Percentiles rank a stretch among this genome's conserved stretches.
These are phyloP conservation scores for Hura crepitans DNA, from an alignment of 441 rosid genomes.

Conservation along the genomic window DNA sequence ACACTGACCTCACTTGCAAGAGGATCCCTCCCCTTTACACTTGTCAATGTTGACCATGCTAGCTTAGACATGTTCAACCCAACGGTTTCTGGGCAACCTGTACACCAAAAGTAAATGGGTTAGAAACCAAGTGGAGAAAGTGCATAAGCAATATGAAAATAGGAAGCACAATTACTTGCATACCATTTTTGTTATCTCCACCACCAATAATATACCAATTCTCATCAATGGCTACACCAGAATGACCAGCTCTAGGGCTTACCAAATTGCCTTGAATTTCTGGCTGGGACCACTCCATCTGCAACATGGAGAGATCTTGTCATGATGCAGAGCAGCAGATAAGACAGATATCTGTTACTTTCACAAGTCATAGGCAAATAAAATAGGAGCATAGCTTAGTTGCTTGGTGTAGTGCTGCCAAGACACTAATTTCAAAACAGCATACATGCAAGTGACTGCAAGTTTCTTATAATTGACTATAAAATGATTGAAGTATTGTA, in stretches of 20 bases:
- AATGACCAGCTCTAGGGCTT: constrained; percentile 90
- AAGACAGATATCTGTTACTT: neutral
- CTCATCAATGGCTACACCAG: constrained; percentile 67
- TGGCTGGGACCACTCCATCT: constrained; percentile 97
- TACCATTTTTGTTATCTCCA: constrained; percentile 92
- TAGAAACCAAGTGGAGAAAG: neutral
- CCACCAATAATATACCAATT: constrained; percentile 93
- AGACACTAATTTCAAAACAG: neutral
- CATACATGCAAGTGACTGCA: neutral
- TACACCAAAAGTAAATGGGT: constrained; percentile 8
- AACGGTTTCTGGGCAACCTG: constrained; percentile 87
- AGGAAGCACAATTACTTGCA: constrained; percentile 18
- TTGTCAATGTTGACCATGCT: constrained; percentile 66
- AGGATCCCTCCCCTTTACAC: constrained; percentile 79
- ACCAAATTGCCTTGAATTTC: constrained; percentile 74
- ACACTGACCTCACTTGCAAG: constrained; percentile 90
- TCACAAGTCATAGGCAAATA: neutral
- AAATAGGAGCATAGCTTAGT: neutral
- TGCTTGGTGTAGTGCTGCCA: too few relatives aligned
- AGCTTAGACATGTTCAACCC: constrained; percentile 83
- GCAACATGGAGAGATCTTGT: constrained; percentile 25
- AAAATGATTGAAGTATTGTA: neutral
- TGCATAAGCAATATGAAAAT: constrained; percentile 10
- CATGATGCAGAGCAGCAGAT: constrained; percentile 8
- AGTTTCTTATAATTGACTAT: neutral